A percentile compares a stretch with the other conserved stretches of the same genome.
Conservation (phyloP, 768 basidiomycete species). For the Gyrodon lividus region DNA sequence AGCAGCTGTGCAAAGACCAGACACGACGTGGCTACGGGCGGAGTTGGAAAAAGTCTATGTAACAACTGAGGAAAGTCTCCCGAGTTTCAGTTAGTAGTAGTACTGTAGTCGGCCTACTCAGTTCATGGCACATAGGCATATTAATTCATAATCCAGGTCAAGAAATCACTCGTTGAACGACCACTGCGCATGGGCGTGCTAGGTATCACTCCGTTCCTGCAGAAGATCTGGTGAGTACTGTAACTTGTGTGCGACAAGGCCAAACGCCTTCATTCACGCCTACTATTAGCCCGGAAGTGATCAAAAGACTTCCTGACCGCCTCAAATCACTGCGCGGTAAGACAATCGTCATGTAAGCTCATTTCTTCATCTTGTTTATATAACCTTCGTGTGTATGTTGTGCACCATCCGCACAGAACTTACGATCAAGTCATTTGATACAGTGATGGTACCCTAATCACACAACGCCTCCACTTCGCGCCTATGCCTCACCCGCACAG, state of each 20-base stretch:
- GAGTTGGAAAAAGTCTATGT: conserved; percentile 33
- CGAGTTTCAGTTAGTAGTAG: no score
- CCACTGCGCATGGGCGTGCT: conserved; percentile 60
- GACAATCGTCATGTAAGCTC: conserved; percentile 68
- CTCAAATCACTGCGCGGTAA: conserved; percentile 61
- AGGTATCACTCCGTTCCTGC: conserved; percentile 68
- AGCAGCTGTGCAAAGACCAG: not conserved
- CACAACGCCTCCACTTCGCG: conserved; percentile 77
- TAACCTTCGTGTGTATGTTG: not conserved
- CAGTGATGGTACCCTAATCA: conserved; percentile 86
- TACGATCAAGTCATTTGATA: conserved; percentile 1
- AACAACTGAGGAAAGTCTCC: conserved; percentile 8
- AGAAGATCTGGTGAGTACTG: conserved; percentile 57
- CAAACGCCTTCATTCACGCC: not conserved
- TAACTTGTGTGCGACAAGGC: not conserved
- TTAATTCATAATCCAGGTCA: not conserved
- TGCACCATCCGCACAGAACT: conserved; percentile 1
- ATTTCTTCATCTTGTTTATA: not conserved
- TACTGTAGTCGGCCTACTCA: no score
- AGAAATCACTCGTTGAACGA: not conserved
- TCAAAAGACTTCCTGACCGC: conserved; percentile 62
- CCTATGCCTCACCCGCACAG: conserved; percentile 60
- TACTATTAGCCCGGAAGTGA: conserved; percentile 55
- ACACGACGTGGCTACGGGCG: conserved; percentile 26
- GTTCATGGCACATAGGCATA: not conserved